Base-by-base conservation (phyloP, 2,329 filamentous ascomycete genomes). In the Pseudogymnoascus sp. region DNA sequence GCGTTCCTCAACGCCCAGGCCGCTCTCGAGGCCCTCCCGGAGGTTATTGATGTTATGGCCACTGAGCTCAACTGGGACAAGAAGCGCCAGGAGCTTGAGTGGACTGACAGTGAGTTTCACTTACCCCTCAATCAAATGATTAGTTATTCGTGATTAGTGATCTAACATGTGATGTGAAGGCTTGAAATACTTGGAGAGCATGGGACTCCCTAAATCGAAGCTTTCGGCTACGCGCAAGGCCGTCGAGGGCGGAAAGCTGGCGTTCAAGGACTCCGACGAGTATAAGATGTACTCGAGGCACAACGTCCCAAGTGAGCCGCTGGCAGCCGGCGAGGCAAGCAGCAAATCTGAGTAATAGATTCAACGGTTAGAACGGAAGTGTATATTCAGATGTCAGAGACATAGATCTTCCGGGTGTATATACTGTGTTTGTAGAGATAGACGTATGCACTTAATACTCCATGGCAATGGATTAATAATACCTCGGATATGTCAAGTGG, bases 1-100 rank as follows among this genome's bases (percentile, higher is more conserved):
- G 88, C 91, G 6, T 96, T 96, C 77, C 75, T 96, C 64, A 95
- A 95, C 70, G 90, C 91, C 9, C 90, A 95, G 74, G 91, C 91
- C 8, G 86, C 90, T 1, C 83, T 95, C 7, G 90, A 95, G 75
- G 86, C 90, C 2, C 80, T 96, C 47, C 91, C 91, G 7, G 79
- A 76, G 61, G 83, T 96, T 62, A 92, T 96, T 68, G 90, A 96
- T 70, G 80, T 96, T 63, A 95, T 96, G 90, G 80, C 78, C 38
- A 84, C 89, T 70, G 90, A 96, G 77, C 78, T 95, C 62, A 79
- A 84, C 63, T 96, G 90, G 91, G 83, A 85, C 69, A 76, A 73
- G 64, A 78, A 78, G 66, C 78, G 91, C 64, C 86, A 89, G 75
- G 87, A 91, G 6, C 68, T 79, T n/a, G 90, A 95, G 74, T 95